Evolutionary conservation across 768 basidiomycete species (phyloP).

Genomic region (Lentinus tigrinus): DNA sequence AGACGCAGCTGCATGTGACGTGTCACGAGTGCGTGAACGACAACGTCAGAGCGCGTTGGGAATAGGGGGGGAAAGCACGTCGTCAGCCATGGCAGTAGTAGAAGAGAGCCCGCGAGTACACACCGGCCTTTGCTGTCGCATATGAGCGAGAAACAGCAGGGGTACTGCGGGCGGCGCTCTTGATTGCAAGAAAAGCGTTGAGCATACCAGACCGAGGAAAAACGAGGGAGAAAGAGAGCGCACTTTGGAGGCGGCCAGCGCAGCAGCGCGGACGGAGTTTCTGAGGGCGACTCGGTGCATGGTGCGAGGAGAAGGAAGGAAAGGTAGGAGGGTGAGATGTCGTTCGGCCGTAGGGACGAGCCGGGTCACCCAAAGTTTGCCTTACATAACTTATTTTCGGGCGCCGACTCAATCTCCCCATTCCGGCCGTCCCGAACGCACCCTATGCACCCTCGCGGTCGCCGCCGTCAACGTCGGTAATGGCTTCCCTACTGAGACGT

Average conservation of each 20-base stretch:
- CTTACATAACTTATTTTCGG: conserved; percentile 24
- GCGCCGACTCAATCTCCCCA: conserved; percentile 26
- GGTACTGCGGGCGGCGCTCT: conserved; percentile 44
- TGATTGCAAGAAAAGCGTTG: conserved; percentile 7
- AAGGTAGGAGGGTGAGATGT: conserved; percentile 28
- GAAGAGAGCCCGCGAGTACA: conserved; percentile 27
- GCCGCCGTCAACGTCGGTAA: conserved; percentile 14
- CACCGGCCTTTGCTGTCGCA: conserved; percentile 98
- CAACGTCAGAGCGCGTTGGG: conserved; percentile 12
- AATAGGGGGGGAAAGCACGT: conserved; percentile 3
- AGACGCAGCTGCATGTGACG: conserved; percentile 74
- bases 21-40: conserved; percentile 30
- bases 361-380: conserved; percentile 22
- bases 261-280: conserved; percentile 78
- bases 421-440: conserved; percentile 17
- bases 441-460: conserved; percentile 10
- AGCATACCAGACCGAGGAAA: conserved; percentile 19
- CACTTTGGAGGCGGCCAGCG: conserved; percentile 70
- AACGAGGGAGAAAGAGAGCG: conserved; percentile 14
- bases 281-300: conserved; percentile 87
- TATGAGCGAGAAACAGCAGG: conserved; percentile 75
- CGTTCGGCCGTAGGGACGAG: conserved; percentile 25
- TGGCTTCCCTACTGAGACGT: conserved; percentile 30
- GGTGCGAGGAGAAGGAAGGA: conserved; percentile 50
- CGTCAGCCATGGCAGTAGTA: conserved; percentile 18